Evolutionary conservation across 2,329 filamentous ascomycete genomes (phyloP).

Genomic region (Claviceps monticola): DNA sequence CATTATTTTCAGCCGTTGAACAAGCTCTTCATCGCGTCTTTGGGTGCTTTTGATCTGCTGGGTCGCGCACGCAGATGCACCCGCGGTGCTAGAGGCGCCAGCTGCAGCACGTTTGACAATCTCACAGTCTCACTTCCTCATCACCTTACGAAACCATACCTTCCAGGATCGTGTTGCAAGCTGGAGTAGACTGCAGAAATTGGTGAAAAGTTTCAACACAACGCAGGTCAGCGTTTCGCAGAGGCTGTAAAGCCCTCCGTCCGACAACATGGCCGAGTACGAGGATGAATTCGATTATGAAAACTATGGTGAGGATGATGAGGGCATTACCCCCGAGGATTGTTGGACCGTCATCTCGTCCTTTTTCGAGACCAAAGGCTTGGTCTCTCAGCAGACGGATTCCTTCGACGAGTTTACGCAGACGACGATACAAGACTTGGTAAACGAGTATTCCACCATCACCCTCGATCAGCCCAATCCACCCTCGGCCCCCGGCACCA

Average conservation of each 20-base stretch:
- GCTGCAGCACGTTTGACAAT: constrained; percentile 10
- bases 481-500: constrained; percentile 58
- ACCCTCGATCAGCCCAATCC: constrained; percentile 90
- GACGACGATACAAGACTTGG: constrained; percentile 86
- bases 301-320: constrained; percentile 53
- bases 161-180: background rate
- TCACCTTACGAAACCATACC: background rate
- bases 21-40: background rate
- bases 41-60: constrained; percentile 8
- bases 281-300: constrained; percentile 51
- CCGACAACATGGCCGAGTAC: constrained; percentile 38
- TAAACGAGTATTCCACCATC: constrained; percentile 81
- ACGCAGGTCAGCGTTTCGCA: background rate
- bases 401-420: constrained; percentile 96
- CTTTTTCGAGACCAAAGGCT: constrained; percentile 90
- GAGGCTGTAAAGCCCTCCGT: background rate
- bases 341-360: constrained; percentile 97
- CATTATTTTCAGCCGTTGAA: background rate
- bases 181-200: background rate
- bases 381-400: constrained; percentile 94
- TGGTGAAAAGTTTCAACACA: background rate
- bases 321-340: constrained; percentile 83
- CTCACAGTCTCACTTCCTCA: background rate
- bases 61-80: constrained; percentile 17
- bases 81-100: constrained; percentile 19